Percentiles rank a stretch among this genome's conserved stretches.
These are phyloP conservation scores for Phytophthora chlamydospora DNA, from an alignment of 352 stramenopile genomes.

Conservation along the genomic window DNA sequence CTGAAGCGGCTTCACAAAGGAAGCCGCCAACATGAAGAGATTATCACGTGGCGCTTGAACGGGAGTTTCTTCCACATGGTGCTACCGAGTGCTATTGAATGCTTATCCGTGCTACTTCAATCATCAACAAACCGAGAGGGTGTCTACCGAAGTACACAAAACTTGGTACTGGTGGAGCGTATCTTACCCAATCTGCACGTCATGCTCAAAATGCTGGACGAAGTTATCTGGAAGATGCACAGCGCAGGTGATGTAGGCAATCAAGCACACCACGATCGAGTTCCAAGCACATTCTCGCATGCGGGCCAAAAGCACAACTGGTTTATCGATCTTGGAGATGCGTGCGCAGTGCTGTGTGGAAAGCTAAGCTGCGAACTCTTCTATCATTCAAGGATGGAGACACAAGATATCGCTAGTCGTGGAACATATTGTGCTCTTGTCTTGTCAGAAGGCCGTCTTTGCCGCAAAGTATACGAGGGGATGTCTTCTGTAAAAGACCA, in stretches of 20 bases:
- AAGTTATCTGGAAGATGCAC: slow-evolving; percentile 67
- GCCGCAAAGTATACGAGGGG: slow-evolving; percentile 2
- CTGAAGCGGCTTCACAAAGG: slow-evolving; percentile 57
- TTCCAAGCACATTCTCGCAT: background rate
- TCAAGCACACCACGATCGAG: slow-evolving; percentile 30
- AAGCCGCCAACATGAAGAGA: slow-evolving; percentile 61
- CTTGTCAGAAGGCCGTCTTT: slow-evolving; percentile 23
- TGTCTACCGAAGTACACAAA: background rate
- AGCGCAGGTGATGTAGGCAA: slow-evolving; percentile 33
- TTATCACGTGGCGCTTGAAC: slow-evolving; percentile 54
- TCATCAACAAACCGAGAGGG: background rate
- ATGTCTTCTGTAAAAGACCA: background rate
- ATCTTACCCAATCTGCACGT: slow-evolving; percentile 44
- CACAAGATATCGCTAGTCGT: background rate
- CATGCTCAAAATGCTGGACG: slow-evolving; percentile 67
- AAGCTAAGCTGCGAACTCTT: slow-evolving; percentile 45
- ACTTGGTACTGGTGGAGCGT: slow-evolving; percentile 38
- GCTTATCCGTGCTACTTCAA: slow-evolving; percentile 41
- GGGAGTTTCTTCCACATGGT: slow-evolving; percentile 55
- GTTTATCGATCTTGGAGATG: slow-evolving; percentile 57
- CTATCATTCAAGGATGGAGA: slow-evolving; percentile 8
- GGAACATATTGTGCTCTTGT: slow-evolving; percentile 14
- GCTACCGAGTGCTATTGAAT: slow-evolving; percentile 54
- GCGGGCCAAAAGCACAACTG: slow-evolving; percentile 33
- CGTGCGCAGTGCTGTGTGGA: slow-evolving; percentile 52